Evolutionary conservation across 1,284 basidiomycete species (phyloP), one percentile per base, ranked within the genome.

Genomic region (Pholiota adiposa): DNA sequence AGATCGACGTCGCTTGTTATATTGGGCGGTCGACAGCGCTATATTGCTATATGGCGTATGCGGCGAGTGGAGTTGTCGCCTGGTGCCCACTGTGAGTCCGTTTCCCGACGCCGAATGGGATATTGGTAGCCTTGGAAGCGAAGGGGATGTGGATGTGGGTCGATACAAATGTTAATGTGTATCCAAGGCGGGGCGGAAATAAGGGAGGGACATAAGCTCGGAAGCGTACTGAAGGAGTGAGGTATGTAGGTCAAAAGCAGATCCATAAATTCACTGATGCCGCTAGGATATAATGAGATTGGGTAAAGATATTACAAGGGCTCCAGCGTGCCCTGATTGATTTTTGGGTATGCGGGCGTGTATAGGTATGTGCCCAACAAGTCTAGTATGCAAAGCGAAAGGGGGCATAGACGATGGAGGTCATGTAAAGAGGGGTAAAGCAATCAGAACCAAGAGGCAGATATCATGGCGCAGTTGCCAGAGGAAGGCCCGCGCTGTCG

Each of bases 291-390:
- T 50, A 46, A 43, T 54, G 41, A 33, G 53, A 41, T 54, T 14
- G 31, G 19, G 40, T 40, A 33, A 18, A 54, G 53, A 54, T 54
- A 41, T 31, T 54, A 54, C 53, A 54, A 29, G 29, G 53, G 53
- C 53, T 25, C 7, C 16, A 11, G 29, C 18, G 19, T 34, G 53
- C 53, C 53, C 41, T 43, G 21, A 4, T 43, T 46, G 16, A 33
- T 54, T 54, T 52, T 54, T 23, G 41, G 25, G 40, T 12, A 38
- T n/a, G 41, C 31, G 21, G 54, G 29, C n/a, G 31, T 40, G 52
- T 43, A 54, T 43, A 43, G 52, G 52, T 31, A 14, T 33, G 48
- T 21, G 34, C 31, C 41, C 48, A 34, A 21, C 19, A 36, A 16
- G n/a, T 56, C 54, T 56, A 56, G 31, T 34, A 27, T 48, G 33